A percentile compares a stretch with the other conserved stretches of the same genome.
Conservation (phyloP, 371 early-diverging fungal species). For the Lichtheimia ornata region DNA sequence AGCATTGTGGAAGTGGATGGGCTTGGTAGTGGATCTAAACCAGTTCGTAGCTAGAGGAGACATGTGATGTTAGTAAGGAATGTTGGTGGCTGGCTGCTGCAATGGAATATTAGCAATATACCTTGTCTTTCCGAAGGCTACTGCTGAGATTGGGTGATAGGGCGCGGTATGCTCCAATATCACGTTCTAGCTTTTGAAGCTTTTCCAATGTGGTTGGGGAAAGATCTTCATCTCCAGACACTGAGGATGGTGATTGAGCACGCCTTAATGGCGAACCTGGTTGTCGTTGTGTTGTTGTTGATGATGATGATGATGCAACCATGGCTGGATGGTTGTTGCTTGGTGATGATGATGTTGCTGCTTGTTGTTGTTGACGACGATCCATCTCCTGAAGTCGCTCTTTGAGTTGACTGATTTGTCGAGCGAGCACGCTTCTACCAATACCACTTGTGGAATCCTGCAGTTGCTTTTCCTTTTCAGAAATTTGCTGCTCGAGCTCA, state of each 20-base stretch:
- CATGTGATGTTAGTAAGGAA: conserved; percentile 10
- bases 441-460: conserved; percentile 47
- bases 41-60: conserved; percentile 28
- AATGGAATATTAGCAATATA: conserved; percentile 7
- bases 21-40: conserved; percentile 48
- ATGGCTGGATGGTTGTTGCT: background rate
- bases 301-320: conserved; percentile 10
- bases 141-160: conserved; percentile 22
- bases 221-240: conserved; percentile 24
- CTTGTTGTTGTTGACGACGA: conserved; percentile 20
- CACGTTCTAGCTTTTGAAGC: conserved; percentile 41
- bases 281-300: conserved; percentile 4
- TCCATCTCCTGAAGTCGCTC: conserved; percentile 41
- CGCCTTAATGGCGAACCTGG: conserved; percentile 12
- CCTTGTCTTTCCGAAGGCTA: conserved; percentile 23
- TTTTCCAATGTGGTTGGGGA: conserved; percentile 34
- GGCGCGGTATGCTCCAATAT: conserved; percentile 29
- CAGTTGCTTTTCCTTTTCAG: conserved; percentile 44
- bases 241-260: conserved; percentile 15
- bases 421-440: conserved; percentile 44
- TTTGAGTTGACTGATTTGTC: conserved; percentile 45
- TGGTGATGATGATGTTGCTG: conserved; percentile 11
- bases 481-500: conserved; percentile 45
- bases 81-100: conserved; percentile 3
- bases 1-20: conserved; percentile 44